Evolutionary conservation across 106 monocot genomes (phyloP).

Genomic region (Dactylorhiza incarnata): DNA sequence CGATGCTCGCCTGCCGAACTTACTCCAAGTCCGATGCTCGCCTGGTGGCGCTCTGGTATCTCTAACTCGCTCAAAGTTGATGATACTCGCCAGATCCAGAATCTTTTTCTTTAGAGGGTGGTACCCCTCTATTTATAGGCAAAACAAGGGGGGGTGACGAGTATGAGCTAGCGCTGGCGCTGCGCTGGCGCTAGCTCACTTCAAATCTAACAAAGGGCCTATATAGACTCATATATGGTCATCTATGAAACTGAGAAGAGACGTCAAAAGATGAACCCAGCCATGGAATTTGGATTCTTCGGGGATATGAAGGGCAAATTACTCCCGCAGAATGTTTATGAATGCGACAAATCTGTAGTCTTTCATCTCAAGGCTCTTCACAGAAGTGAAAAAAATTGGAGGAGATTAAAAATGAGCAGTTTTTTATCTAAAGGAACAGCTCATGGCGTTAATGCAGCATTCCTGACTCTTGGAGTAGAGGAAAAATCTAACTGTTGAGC

Average conservation of each 20-base stretch:
- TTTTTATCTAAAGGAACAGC: background rate
- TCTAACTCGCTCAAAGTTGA: too few species aligned
- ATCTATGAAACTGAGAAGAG: background rate
- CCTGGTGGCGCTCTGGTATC: too few species aligned
- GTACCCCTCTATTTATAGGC: too few species aligned
- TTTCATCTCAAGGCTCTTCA: background rate
- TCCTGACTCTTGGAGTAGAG: background rate
- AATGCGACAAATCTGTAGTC: background rate
- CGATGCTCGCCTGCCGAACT: too few species aligned
- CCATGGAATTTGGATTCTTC: background rate
- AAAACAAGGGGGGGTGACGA: too few species aligned
- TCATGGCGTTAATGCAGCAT: background rate
- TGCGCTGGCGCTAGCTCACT: too few species aligned
- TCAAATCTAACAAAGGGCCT: too few species aligned
- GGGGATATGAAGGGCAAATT: background rate
- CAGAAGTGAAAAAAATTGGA: background rate
- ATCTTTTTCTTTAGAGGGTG: too few species aligned
- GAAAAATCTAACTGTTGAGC: background rate
- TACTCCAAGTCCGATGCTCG: too few species aligned
- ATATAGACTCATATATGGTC: background rate
- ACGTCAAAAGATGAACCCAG: background rate
- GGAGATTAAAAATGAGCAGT: background rate
- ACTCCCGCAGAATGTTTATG: background rate
- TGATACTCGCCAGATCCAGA: too few species aligned
- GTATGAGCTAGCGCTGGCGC: too few species aligned